Conservation (phyloP, 805 yeast genomes). For the Starmerella vaccinii region DNA sequence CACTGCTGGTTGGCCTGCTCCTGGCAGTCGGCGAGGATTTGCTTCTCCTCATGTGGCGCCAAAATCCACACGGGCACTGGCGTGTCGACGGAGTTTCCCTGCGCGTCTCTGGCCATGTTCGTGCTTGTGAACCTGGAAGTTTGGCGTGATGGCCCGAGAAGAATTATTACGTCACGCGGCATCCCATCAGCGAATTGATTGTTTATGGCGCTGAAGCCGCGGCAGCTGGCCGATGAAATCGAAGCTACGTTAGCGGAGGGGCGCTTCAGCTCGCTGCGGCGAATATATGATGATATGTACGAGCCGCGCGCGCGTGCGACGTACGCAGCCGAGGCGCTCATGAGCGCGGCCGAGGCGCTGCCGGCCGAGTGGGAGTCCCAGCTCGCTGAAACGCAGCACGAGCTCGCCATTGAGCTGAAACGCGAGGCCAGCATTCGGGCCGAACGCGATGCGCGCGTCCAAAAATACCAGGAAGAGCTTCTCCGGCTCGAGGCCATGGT, state of each 20-base stretch:
- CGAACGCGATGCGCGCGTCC: constrained; percentile 1
- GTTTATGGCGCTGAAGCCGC: constrained; percentile 3
- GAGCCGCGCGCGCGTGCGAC: neutral
- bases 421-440: neutral
- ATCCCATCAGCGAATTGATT: neutral
- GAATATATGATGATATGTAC: constrained; percentile 1
- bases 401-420: constrained; percentile 2
- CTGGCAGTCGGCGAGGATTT: constrained; percentile 29
- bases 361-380: neutral
- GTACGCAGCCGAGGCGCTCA: neutral
- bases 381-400: neutral
- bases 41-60: constrained; percentile 33
- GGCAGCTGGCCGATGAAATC: constrained; percentile 7
- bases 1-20: constrained; percentile 30
- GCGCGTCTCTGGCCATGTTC: constrained; percentile 8
- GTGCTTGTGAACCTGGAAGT: neutral
- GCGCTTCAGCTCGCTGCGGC: neutral
- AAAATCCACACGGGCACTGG: constrained; percentile 33
- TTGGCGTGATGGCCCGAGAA: too few species aligned
- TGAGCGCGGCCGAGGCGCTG: constrained; percentile 1
- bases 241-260: constrained; percentile 4
- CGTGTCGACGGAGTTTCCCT: constrained; percentile 20
- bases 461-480: constrained; percentile 1
- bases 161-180: constrained; percentile 1
- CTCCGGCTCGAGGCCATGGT: neutral